These are phyloP conservation scores for Gossypium sturtianum DNA, from an alignment of 345 rosid genomes.

Conservation along the genomic window DNA sequence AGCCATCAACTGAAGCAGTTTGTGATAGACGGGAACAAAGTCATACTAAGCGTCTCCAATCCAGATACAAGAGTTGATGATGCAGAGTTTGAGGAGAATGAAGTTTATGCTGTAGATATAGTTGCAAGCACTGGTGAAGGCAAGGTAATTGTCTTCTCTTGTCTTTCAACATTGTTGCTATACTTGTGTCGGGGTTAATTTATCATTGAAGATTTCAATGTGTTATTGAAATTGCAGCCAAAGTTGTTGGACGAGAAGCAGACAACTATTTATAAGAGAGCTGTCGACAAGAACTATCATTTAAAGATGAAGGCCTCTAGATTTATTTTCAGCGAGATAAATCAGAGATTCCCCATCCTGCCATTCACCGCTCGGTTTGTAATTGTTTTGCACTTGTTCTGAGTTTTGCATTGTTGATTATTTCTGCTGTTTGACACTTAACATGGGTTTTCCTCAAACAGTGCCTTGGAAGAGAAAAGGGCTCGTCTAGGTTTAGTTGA, in stretches of 20 bases:
- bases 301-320: conserved; percentile 97
- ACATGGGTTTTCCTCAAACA: conserved; percentile 5
- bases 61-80: conserved; percentile 94
- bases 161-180: not conserved
- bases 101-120: conserved; percentile 80
- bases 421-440: not conserved
- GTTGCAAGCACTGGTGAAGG: conserved; percentile 96
- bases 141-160: conserved; percentile 52
- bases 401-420: not conserved
- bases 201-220: not conserved
- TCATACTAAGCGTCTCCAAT: conserved; percentile 53
- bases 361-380: conserved; percentile 87
- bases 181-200: not conserved
- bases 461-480: conserved; percentile 97
- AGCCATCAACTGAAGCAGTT: conserved; percentile 91
- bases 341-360: conserved; percentile 71
- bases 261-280: conserved; percentile 89
- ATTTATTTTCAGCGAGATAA: conserved; percentile 90
- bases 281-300: conserved; percentile 73
- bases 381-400: not conserved
- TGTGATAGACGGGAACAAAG: conserved; percentile 86
- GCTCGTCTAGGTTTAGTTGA: conserved; percentile 91
- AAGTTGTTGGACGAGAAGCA: conserved; percentile 91
- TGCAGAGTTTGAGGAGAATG: conserved; percentile 91
- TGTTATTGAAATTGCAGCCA: conserved; percentile 50